These are phyloP conservation scores for Peronospora belbahrii DNA, from an alignment of 352 stramenopile genomes.

Conservation along the genomic window DNA sequence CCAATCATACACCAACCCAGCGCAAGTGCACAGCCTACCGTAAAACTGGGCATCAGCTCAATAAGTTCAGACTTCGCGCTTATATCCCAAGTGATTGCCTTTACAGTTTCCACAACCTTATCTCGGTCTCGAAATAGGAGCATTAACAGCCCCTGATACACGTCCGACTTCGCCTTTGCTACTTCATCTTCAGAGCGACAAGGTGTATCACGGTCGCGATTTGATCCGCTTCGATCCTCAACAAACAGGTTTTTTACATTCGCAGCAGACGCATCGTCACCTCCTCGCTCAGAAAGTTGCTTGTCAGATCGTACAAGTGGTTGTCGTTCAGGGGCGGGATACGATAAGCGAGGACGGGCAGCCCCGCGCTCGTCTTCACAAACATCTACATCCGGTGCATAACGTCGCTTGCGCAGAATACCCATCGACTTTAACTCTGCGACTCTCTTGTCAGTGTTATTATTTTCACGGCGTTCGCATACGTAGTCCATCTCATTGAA, in stretches of 20 bases:
- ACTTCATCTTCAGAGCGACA: conserved; percentile 27
- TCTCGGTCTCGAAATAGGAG: conserved; percentile 42
- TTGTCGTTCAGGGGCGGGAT: conserved; percentile 10
- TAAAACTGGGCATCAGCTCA: conserved; percentile 21
- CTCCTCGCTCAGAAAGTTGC: conserved; percentile 1
- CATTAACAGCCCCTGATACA: conserved; percentile 56
- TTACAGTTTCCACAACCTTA: conserved; percentile 25
- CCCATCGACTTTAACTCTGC: conserved; percentile 17
- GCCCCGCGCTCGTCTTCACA: conserved; percentile 15
- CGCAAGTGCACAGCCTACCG: conserved; percentile 10
- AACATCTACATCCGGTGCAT: conserved; percentile 16
- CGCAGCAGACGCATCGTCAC: background rate
- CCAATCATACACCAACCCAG: background rate
- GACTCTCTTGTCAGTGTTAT: conserved; percentile 4
- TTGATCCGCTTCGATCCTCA: conserved; percentile 42
- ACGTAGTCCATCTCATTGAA: background rate
- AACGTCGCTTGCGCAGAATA: conserved; percentile 27
- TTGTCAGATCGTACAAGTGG: background rate
- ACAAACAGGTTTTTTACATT: conserved; percentile 26
- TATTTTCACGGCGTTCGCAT: background rate
- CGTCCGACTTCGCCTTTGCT: conserved; percentile 37
- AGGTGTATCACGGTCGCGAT: conserved; percentile 11
- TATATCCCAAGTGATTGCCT: conserved; percentile 40
- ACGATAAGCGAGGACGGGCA: conserved; percentile 20
- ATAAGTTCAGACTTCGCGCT: conserved; percentile 16